phyloP scores from a whole-genome alignment of 441 rosid species.

The Francoa sonchifolia region DNA sequence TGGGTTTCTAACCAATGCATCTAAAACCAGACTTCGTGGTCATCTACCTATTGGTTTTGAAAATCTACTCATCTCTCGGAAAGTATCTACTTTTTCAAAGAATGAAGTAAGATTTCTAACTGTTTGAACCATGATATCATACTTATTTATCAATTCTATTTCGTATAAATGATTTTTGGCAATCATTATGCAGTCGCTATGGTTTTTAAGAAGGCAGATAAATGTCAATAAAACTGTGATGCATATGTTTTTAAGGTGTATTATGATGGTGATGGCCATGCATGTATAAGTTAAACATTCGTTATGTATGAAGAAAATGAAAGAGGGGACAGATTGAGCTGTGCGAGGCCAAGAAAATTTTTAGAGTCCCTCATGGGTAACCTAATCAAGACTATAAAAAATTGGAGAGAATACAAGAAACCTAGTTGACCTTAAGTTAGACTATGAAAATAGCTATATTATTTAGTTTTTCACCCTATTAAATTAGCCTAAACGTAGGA shows the following conservation, averaged over 20 bases:
- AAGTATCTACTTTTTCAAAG: slow-evolving; percentile 3
- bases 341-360: slow-evolving; percentile 19
- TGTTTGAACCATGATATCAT: slow-evolving; percentile 5
- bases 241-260: too few species aligned
- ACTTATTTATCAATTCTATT: too few species aligned
- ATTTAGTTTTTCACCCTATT: background rate
- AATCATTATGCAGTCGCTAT: too few species aligned
- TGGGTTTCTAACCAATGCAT: slow-evolving; percentile 40
- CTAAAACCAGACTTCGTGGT: slow-evolving; percentile 14
- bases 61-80: too few species aligned
- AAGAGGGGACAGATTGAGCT: slow-evolving; percentile 23
- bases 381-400: slow-evolving; percentile 42
- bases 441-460: slow-evolving; percentile 4
- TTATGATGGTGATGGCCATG: too few species aligned
- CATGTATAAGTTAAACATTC: slow-evolving; percentile 1
- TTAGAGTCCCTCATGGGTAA: slow-evolving; percentile 35
- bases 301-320: slow-evolving; percentile 3
- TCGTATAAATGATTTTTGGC: too few species aligned
- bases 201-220: too few species aligned
- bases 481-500: slow-evolving; percentile 6
- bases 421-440: slow-evolving; percentile 20
- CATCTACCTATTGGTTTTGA: slow-evolving; percentile 12
- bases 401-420: slow-evolving; percentile 26
- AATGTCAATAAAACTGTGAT: too few species aligned
- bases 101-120: slow-evolving; percentile 1